phyloP scores from a whole-genome alignment of 208 protist species.

The Leishmania gerbilli region DNA sequence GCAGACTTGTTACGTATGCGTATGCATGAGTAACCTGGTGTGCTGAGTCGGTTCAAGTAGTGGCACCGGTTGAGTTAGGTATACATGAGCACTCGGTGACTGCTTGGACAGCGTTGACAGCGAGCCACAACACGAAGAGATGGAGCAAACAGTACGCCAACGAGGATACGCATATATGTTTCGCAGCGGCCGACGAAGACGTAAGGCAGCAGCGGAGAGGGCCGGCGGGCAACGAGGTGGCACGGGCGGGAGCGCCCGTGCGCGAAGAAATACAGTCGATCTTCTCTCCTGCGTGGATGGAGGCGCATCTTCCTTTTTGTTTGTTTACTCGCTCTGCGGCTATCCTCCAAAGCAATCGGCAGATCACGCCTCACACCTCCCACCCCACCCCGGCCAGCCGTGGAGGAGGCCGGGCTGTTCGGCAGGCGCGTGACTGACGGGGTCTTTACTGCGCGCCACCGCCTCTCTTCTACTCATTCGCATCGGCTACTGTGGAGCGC shows the following conservation, averaged over 20 bases:
- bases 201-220: not conserved
- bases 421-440: not conserved
- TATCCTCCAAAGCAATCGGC: not conserved
- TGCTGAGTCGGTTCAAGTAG: not conserved
- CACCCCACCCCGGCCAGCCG: not conserved
- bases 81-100: not conserved
- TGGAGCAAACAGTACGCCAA: not conserved
- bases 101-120: not conserved
- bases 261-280: not conserved
- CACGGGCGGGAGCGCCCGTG: not conserved
- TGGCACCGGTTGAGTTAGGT: not conserved
- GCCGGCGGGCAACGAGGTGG: not conserved
- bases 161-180: not conserved
- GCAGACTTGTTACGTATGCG: not conserved
- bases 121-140: not conserved
- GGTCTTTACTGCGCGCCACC: not conserved
- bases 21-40: not conserved
- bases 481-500: slow-evolving; percentile 12
- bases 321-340: not conserved
- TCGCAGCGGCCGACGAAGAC: not conserved
- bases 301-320: not conserved
- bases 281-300: not conserved
- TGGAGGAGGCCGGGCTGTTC: not conserved
- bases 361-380: not conserved
- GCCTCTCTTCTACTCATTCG: too few species aligned